Evolutionary conservation across 805 yeast genomes (phyloP).

Genomic region (Pachysolen tannophilus): DNA sequence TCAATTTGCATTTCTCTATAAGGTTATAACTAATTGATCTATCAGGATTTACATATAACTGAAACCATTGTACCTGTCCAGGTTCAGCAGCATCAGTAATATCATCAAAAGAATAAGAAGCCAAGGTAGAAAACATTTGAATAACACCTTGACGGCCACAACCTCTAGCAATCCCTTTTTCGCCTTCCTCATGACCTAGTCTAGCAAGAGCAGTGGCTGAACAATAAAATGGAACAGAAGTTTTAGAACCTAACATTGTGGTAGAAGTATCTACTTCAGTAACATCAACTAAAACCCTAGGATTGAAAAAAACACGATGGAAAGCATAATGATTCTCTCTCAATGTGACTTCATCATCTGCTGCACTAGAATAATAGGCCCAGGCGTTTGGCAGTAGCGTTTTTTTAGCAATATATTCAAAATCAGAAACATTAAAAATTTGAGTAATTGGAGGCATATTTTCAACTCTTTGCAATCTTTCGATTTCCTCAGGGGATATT

Average conservation of each 20-base stretch:
- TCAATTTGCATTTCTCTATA: constrained; percentile 61
- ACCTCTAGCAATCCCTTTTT: constrained; percentile 76
- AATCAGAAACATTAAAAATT: constrained; percentile 74
- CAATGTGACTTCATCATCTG: constrained; percentile 87
- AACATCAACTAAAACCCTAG: constrained; percentile 77
- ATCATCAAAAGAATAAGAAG: constrained; percentile 84
- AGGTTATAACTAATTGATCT: constrained; percentile 52
- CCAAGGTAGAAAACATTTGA: constrained; percentile 91
- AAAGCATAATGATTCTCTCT: constrained; percentile 89
- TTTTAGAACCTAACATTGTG: constrained; percentile 63
- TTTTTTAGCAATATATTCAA: constrained; percentile 77
- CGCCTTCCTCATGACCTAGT: constrained; percentile 92
- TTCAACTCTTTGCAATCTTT: constrained; percentile 32
- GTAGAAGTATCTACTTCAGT: constrained; percentile 62
- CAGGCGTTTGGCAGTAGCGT: constrained; percentile 76
- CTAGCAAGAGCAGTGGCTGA: constrained; percentile 91
- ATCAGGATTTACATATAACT: constrained; percentile 76
- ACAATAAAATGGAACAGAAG: constrained; percentile 75
- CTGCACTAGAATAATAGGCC: constrained; percentile 88
- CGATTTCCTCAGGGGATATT: constrained; percentile 30
- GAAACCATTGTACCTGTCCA: constrained; percentile 81
- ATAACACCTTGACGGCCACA: constrained; percentile 62
- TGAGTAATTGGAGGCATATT: constrained; percentile 62
- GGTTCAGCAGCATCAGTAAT: constrained; percentile 61
- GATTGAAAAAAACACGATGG: constrained; percentile 83